A percentile compares a stretch with the other conserved stretches of the same genome.
Evolutionary conservation across 768 basidiomycete genomes (phyloP).

Genomic region (Jaapia argillacea): DNA sequence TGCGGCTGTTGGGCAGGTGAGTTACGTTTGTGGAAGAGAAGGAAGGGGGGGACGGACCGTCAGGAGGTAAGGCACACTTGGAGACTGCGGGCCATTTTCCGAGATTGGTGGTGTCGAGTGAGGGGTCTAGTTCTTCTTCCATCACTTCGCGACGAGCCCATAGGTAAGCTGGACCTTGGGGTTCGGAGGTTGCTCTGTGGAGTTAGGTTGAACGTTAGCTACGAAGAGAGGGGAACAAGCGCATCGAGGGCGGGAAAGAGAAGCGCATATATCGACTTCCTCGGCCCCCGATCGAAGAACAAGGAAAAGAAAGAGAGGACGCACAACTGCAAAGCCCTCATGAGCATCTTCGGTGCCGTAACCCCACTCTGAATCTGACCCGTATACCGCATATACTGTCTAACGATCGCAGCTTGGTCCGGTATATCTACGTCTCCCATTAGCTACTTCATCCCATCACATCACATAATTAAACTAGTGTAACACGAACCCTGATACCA

Average conservation of each 20-base stretch:
- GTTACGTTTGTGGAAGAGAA: slow-evolving; percentile 15
- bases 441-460: not conserved
- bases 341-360: slow-evolving; percentile 39
- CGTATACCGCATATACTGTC: slow-evolving; percentile 67
- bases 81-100: slow-evolving; percentile 44
- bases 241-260: too few species aligned
- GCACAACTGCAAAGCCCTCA: slow-evolving; percentile 57
- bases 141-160: slow-evolving; percentile 66
- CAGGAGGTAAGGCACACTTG: slow-evolving; percentile 33
- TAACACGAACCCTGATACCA: slow-evolving; percentile 55
- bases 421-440: slow-evolving; percentile 47
- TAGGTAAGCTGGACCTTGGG: slow-evolving; percentile 65
- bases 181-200: slow-evolving; percentile 53
- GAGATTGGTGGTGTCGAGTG: slow-evolving; percentile 20
- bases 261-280: too few species aligned
- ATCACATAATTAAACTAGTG: too few species aligned
- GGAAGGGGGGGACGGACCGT: slow-evolving; percentile 15
- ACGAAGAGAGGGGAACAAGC: too few species aligned
- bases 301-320: too few species aligned
- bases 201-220: not conserved
- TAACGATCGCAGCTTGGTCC: slow-evolving; percentile 62
- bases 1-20: slow-evolving; percentile 12
- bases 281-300: too few species aligned
- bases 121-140: slow-evolving; percentile 47
- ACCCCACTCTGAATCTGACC: slow-evolving; percentile 47